Base-by-base conservation (phyloP, 306 rosid species). In the Nissolia schottii region DNA sequence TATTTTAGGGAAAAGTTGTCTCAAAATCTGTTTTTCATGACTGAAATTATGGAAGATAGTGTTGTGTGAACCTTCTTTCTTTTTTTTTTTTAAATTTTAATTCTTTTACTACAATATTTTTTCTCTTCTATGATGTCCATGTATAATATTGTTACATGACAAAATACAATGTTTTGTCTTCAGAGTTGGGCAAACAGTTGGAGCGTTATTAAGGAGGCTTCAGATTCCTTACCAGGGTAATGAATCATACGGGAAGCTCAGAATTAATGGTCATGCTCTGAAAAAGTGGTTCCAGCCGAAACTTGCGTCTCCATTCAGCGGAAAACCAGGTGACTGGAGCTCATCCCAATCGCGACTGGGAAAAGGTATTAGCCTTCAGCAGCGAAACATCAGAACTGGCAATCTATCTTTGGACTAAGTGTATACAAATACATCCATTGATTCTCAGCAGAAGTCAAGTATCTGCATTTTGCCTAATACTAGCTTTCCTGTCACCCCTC, bases 241-340 rank as follows among this genome's bases (percentile, higher is more conserved):
- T 67, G 99, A 81, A 79, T 94, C 99, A 0, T 38, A 58, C 46
- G 99, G 99, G 50, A 94, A 89, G 76, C 82, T 94, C 58, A 80
- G 92, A 86, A 83, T 94, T 71, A 79, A 70, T 78, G 92, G 96
- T 57, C 40, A 77, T 64, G 32, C 77, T 73, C 29, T 91, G 82
- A 86, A 80, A 80, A 85, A 81, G 81, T 91, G 99, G 99, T 78
- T 89, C 67, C 88, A 83, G 71, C 99, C 99, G 6, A 91, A 91
- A 85, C 88, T 89, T 48, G 70, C 56, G 46, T 80, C 88, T 77
- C 88, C 93, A 57, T 84, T 82, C 76, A 61, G 76, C 22, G 88
- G 89, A 75, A 87, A 84, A 56, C 87, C 88, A 59, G 93, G 85
- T 85, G 89, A 85, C 58, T 73, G 86, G 31, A 77, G 72, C 75